Percentiles rank a stretch among this genome's conserved stretches.
phyloP scores from a whole-genome alignment of 345 rosid genomes.

The Eutrema japonicum region DNA sequence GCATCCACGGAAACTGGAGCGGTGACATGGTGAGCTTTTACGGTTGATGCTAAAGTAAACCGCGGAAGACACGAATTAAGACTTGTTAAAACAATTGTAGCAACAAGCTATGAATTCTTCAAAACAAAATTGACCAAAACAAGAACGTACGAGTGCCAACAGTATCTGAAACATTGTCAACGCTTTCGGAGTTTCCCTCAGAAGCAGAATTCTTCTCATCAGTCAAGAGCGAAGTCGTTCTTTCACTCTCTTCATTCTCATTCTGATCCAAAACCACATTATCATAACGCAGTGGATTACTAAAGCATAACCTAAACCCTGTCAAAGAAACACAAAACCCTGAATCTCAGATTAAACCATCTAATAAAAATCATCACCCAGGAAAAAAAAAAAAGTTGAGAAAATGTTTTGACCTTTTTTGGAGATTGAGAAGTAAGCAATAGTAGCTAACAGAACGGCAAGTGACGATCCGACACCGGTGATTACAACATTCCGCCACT shows the following conservation, averaged over 20 bases:
- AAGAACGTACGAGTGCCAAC: conserved; percentile 45
- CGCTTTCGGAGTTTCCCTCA: conserved; percentile 40
- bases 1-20: conserved; percentile 59
- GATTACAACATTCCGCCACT: conserved; percentile 50
- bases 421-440: conserved; percentile 63
- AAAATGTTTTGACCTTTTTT: conserved; percentile 50
- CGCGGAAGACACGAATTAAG: background rate
- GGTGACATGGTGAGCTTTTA: conserved; percentile 46
- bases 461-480: conserved; percentile 60
- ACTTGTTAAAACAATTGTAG: background rate
- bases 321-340: conserved; percentile 28
- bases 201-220: conserved; percentile 43
- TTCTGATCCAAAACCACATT: conserved; percentile 39
- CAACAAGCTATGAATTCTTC: background rate
- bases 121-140: background rate
- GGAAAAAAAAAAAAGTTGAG: background rate
- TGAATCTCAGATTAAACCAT: conserved; percentile 5
- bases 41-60: conserved; percentile 39
- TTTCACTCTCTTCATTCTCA: conserved; percentile 39
- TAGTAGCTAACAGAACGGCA: conserved; percentile 55
- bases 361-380: background rate
- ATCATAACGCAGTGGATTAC: conserved; percentile 40
- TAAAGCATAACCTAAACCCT: conserved; percentile 58
- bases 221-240: conserved; percentile 8
- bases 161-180: conserved; percentile 36